Conservation (phyloP, 495 filamentous ascomycete species). For the Penicillium longicatenatum region DNA sequence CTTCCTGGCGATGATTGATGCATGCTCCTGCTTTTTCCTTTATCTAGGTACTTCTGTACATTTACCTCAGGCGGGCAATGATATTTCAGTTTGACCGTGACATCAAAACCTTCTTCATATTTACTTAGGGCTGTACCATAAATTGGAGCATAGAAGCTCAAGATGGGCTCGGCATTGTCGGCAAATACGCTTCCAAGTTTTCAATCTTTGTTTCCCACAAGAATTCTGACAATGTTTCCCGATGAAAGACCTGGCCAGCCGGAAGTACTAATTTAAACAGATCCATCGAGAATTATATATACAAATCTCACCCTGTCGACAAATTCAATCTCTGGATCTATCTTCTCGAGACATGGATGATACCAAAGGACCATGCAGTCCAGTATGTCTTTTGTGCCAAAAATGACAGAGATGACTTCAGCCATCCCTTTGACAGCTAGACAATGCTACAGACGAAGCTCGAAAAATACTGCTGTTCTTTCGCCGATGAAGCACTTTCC, state of each 20-base stretch:
- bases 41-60: conserved; percentile 7
- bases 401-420: neutral
- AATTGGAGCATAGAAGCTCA: too few relatives aligned
- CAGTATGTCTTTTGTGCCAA: neutral
- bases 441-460: conserved; percentile 10
- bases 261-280: too few relatives aligned
- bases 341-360: too few relatives aligned
- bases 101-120: neutral
- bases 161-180: too few relatives aligned
- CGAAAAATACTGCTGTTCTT: conserved; percentile 8
- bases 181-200: too few relatives aligned
- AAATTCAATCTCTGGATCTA: too few relatives aligned
- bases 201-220: too few relatives aligned
- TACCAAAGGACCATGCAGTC: neutral
- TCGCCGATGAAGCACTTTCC: conserved; percentile 6
- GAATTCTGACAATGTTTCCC: too few relatives aligned
- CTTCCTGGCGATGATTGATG: conserved; percentile 5
- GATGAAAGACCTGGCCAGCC: too few relatives aligned
- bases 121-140: neutral
- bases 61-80: conserved; percentile 2
- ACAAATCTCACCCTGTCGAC: too few relatives aligned
- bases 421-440: conserved; percentile 3
- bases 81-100: neutral
- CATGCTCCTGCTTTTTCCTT: conserved; percentile 3
- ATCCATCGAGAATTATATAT: too few relatives aligned